phyloP scores from a whole-genome alignment of 257 asterid species.

The Nicotiana noctiflora region DNA sequence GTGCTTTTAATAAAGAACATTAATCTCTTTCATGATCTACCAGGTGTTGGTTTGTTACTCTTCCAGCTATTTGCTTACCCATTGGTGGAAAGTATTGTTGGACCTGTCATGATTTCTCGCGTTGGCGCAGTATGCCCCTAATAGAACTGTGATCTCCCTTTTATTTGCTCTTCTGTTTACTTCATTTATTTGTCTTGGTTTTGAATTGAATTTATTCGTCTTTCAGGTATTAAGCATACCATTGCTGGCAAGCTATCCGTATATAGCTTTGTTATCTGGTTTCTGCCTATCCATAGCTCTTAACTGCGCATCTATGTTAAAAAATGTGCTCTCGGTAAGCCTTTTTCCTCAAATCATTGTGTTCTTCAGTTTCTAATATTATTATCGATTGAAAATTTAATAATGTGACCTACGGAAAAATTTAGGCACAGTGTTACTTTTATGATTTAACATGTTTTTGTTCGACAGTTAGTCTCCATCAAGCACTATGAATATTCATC shows the following conservation, averaged over 20 bases:
- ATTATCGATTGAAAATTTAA: not conserved
- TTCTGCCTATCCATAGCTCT: slow-evolving; percentile 39
- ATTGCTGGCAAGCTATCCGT: slow-evolving; percentile 67
- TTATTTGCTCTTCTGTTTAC: not conserved
- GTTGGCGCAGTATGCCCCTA: slow-evolving; percentile 43
- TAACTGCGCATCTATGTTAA: slow-evolving; percentile 55
- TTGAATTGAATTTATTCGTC: not conserved
- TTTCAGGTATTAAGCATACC: slow-evolving; percentile 66
- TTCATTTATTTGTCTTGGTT: not conserved
- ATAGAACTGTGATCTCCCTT: not conserved
- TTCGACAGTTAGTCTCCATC: not conserved
- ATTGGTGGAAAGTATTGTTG: slow-evolving; percentile 41
- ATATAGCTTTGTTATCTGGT: slow-evolving; percentile 67
- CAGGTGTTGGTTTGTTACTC: slow-evolving; percentile 68
- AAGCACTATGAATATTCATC: not conserved
- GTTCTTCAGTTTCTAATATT: not conserved
- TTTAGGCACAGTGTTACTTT: not conserved
- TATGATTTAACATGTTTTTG: not conserved
- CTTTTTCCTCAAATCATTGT: not conserved
- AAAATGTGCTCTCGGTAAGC: slow-evolving; percentile 67
- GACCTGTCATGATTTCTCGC: slow-evolving; percentile 53
- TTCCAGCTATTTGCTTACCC: slow-evolving; percentile 63
- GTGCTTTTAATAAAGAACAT: not conserved
- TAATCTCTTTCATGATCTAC: slow-evolving; percentile 13
- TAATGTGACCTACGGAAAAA: not conserved